Evolutionary conservation across 2,329 filamentous ascomycete species (phyloP), one percentile per base, ranked within the genome.

Genomic region (Cyanodermella asteris): DNA sequence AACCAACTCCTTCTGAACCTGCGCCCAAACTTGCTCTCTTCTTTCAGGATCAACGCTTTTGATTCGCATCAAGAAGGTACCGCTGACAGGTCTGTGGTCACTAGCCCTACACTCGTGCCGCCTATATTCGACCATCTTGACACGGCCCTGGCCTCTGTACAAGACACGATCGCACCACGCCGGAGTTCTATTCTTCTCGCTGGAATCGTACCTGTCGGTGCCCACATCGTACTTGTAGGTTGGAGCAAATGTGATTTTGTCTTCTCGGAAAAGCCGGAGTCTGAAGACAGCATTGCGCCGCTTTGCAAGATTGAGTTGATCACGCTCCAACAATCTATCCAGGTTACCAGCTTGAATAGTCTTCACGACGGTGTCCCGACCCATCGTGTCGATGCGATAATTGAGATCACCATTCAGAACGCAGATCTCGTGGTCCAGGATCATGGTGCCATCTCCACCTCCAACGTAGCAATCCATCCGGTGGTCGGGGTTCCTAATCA

Each of bases 201-300:
- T 84, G 1, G 76, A 74, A 44, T 97, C 87, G 46, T 94, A 97
- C 5, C 68, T 74, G 42, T 94, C 84, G 0, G 80, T 90, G 10
- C 82, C 82, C 1, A 94, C 80, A 38, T 97, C 87, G 46, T 97
- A 97, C 46, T 97, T 97, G 58, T 97, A 97, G 0, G 87, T 97
- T 1, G 87, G 87, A 6, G 80, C 72, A 44, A 97, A 97, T 0
- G 69, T 73, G 39, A 97, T 93, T 1, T 75, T 76, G 28, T 73
- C 60, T 49, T 97, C 87, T n/a, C 73, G 70, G 46, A 97, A 94
- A 0, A 78, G 73, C 12, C 82, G 71, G 5, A 97, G 61, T 15
- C 77, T 67, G 52, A 94, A 93, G 1, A 71, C 76, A 0, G 84
- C 81, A 38, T 93, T 93, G 37, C 80, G 77, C 25, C 81, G 75